Base-by-base conservation (phyloP, 1,284 basidiomycete species). In the Boletus mariae region DNA sequence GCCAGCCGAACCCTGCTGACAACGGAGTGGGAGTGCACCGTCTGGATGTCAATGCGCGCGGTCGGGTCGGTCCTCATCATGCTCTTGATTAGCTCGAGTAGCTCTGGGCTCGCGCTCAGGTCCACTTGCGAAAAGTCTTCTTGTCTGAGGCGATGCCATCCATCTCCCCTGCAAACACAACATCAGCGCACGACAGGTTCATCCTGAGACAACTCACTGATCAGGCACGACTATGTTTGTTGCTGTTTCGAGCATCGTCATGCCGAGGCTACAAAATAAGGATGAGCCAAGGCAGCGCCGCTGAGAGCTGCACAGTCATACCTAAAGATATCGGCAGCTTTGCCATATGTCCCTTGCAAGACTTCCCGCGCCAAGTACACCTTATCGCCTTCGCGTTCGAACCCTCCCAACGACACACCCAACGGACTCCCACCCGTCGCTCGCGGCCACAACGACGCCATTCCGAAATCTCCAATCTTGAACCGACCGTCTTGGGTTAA, bases 391-490 rank as follows among this genome's bases (percentile, higher is more conserved):
- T 99, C 97, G 23, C 95, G 81, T 72, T 97, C 94, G 64, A 94
- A 94, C 41, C 82, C 84, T 54, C 80, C 79, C 17, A 74, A 73
- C 41, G 41, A 73, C 71, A 57, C 69, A 53, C 63, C 68, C 56
- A 62, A 58, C 57, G 55, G 70, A 47, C 54, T 70, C 64, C 68
- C 71, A 11, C 68, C 61, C 10, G 64, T 65, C 2, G 73, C 75
- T 43, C 92, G 78, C 3, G 92, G 92, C 87, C 90, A 93, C 48
- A 90, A 63, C 3, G 90, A 88, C 6, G 94, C 94, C 80, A 98
- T 89, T n/a, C 97, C 97, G 78, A 99, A 99, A 72, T 99, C 97
- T 13, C 94, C 94, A 67, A 99, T 95, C 78, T 95, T 97, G 74
- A 99, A 89, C 28, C 90, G 84, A 6, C 96, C 96, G 55, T 89